These are phyloP conservation scores for Calonectria montana DNA, from an alignment of 2,329 filamentous ascomycete species.

Conservation along the genomic window DNA sequence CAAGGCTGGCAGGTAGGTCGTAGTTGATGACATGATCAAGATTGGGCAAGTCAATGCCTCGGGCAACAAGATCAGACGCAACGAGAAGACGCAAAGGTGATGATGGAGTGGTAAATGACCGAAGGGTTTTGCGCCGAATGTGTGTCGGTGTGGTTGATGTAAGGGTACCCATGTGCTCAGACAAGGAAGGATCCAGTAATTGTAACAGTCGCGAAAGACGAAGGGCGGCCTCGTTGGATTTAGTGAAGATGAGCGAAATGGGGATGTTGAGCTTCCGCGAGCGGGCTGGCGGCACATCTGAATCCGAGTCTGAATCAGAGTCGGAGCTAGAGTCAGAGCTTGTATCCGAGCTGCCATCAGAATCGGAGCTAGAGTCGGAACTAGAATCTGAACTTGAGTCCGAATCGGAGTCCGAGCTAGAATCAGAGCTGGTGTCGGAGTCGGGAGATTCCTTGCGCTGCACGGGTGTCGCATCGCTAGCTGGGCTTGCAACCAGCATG, in stretches of 20 bases:
- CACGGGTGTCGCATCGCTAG: constrained; percentile 15
- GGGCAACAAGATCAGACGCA: constrained; percentile 91
- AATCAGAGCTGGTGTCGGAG: constrained; percentile 44
- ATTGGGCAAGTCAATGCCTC: constrained; percentile 84
- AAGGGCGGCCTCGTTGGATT: constrained; percentile 88
- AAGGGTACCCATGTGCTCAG: constrained; percentile 72
- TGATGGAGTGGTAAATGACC: constrained; percentile 75
- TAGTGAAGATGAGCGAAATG: constrained; percentile 84
- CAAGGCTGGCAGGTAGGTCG: constrained; percentile 84
- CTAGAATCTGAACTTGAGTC: constrained; percentile 46
- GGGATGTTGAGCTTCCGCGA: constrained; percentile 47
- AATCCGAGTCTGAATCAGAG: constrained; percentile 47
- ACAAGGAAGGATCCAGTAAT: constrained; percentile 71
- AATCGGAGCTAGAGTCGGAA: constrained; percentile 45
- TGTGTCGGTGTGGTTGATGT: constrained; percentile 83
- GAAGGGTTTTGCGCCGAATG: constrained; percentile 74
- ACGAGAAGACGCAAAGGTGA: constrained; percentile 79
- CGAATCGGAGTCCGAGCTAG: constrained; percentile 31
- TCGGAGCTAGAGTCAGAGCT: constrained; percentile 47
- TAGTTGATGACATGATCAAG: constrained; percentile 94
- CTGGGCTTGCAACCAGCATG: constrained; percentile 47
- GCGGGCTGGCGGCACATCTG: constrained; percentile 37
- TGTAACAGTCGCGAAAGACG: constrained; percentile 84
- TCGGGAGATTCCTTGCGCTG: constrained; percentile 49
- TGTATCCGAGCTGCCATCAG: constrained; percentile 50